Evolutionary conservation across 176 grass and related monocot genomes (phyloP).

Genomic region (Chloris gayana): DNA sequence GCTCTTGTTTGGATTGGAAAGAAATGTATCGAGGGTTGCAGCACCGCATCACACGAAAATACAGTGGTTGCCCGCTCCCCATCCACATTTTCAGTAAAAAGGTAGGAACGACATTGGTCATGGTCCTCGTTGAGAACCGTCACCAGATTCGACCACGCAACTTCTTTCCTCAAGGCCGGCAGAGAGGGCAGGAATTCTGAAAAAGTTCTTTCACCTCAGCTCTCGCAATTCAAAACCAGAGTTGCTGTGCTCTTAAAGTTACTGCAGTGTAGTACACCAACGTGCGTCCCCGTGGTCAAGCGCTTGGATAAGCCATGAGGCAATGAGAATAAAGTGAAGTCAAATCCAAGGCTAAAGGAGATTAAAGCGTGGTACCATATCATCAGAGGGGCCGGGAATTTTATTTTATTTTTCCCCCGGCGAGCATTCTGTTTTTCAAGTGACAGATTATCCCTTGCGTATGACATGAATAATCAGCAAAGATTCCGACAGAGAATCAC

Average conservation of each 20-base stretch:
- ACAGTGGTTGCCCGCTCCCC: neutral
- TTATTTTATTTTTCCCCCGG: slow-evolving; percentile 4
- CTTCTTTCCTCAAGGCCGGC: too few relatives aligned
- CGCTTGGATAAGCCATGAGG: neutral
- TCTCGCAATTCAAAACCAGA: neutral
- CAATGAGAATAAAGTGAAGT: slow-evolving; percentile 31
- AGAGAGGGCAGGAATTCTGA: neutral
- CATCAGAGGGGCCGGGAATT: slow-evolving; percentile 31
- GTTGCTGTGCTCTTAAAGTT: neutral
- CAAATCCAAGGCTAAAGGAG: neutral
- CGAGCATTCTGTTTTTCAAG: slow-evolving; percentile 6
- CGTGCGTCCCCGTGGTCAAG: slow-evolving; percentile 1
- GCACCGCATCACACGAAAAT: too few relatives aligned
- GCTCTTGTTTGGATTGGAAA: neutral
- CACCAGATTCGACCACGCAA: neutral
- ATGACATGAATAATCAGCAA: neutral
- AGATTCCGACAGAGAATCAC: slow-evolving; percentile 24
- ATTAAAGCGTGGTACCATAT: slow-evolving; percentile 25
- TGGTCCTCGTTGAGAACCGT: neutral
- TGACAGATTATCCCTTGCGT: slow-evolving; percentile 37
- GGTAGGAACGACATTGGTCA: neutral
- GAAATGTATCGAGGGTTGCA: neutral
- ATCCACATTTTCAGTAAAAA: neutral
- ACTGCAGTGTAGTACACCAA: neutral
- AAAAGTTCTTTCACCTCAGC: neutral